These are phyloP conservation scores for Aspergillus sp. DNA, from an alignment of 2,329 filamentous ascomycete genomes.

Conservation along the genomic window DNA sequence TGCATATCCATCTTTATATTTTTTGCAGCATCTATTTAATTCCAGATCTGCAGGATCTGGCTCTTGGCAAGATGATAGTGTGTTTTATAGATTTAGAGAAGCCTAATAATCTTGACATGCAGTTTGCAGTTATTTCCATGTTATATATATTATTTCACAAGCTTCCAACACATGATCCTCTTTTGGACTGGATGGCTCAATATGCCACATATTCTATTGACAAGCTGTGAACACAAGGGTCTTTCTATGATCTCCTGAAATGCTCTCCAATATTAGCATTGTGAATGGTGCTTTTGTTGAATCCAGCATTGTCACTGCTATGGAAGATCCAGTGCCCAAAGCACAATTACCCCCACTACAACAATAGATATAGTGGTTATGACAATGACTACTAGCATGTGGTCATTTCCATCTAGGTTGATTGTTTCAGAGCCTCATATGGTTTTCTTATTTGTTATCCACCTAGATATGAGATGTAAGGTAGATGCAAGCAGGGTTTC, in stretches of 20 bases:
- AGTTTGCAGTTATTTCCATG: slow-evolving; percentile 1
- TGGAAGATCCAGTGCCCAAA: too few species aligned
- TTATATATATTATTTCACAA: slow-evolving; percentile 1
- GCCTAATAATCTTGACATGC: not conserved
- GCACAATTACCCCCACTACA: too few species aligned
- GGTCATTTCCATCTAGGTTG: too few species aligned
- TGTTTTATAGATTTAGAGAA: not conserved
- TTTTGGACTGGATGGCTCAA: slow-evolving; percentile 6
- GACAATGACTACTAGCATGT: too few species aligned
- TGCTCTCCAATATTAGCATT: slow-evolving; percentile 3
- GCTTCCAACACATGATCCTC: not conserved
- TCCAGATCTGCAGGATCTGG: not conserved
- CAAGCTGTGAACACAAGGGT: slow-evolving; percentile 1
- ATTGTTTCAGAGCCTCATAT: too few species aligned
- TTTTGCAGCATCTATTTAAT: not conserved
- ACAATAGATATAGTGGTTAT: too few species aligned
- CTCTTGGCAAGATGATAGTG: not conserved
- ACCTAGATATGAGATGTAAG: too few species aligned
- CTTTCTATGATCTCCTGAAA: slow-evolving; percentile 5
- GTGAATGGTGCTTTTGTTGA: slow-evolving; percentile 5
- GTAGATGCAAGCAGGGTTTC: too few species aligned
- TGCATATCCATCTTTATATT: not conserved
- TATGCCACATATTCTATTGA: slow-evolving; percentile 3
- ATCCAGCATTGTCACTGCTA: not conserved
- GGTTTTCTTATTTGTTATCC: too few species aligned